Evolutionary conservation across 2,329 filamentous ascomycete genomes (phyloP), one percentile per base, ranked within the genome.

Genomic region (Hymenoscyphus salicellus): DNA sequence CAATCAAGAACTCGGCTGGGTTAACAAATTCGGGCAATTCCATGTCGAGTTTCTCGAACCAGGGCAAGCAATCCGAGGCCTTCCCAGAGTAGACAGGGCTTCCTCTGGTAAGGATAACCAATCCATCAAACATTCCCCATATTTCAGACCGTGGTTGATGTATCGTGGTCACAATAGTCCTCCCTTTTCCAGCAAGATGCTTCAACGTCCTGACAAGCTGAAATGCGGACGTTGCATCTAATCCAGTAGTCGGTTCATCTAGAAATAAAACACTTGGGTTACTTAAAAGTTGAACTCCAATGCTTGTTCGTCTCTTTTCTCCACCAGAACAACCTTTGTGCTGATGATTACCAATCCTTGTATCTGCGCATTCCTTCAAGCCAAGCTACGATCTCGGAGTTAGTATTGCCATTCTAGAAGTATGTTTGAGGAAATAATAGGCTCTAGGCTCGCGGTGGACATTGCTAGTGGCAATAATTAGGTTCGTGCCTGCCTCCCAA

Each of bases 71-170:
- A 2, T 83, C 81, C 3, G 79, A 76, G 30, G 83, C 81, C 0
- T 79, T 77, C 0, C 90, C 90, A 26, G 87, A 88, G 71, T 89
- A 93, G 0, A 92, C 84, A 0, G 88, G 85, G 38, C 83, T 84
- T 0, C 90, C 90, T 69, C 82, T 83, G 1, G 89, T 87, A 2
- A 93, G 75, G 14, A 93, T 80, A 10, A 92, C 80, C 7, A 93
- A 80, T 65, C 87, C 86, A 74, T 93, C 90, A 72, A 93, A 91
- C 17, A 92, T 81, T 36, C 85, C 83, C 89, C 90, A 93, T 16
- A 93, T 93, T 74, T 93, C 90, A 0, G 89, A 92, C 23, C 90
- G 82, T 23, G 90, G 90, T 67, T 92, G 89, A 73, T 93, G 90
- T 41, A 93, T 90, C 0, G 89, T 92, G 0, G 87, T 88, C 16